Percentiles rank a stretch among this genome's conserved stretches.
These are phyloP conservation scores for Monosporozyma aerobia DNA, from an alignment of 805 yeast genomes.

Conservation along the genomic window DNA sequence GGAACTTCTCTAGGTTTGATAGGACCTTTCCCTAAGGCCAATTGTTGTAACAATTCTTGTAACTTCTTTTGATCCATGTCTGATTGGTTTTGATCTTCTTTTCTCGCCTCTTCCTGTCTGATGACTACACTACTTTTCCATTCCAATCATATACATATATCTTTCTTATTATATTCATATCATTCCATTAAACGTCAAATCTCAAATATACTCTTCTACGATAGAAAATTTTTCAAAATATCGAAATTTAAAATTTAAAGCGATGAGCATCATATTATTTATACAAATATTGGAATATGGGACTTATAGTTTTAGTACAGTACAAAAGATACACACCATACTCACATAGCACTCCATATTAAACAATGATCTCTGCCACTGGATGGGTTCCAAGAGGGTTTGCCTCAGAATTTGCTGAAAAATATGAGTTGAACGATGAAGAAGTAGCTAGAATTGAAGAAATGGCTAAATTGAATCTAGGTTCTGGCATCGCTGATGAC, in stretches of 20 bases:
- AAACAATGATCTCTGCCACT: constrained; percentile 75
- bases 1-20: neutral
- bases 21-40: constrained; percentile 30
- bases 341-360: neutral
- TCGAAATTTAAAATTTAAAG: neutral
- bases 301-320: neutral
- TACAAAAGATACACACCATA: neutral
- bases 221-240: constrained; percentile 1
- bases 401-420: constrained; percentile 86
- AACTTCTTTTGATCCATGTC: constrained; percentile 15
- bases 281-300: too few species aligned
- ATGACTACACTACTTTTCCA: neutral
- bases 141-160: neutral
- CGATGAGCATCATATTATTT: constrained; percentile 1
- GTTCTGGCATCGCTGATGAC: constrained; percentile 67
- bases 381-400: constrained; percentile 95
- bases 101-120: neutral
- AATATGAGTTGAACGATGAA: constrained; percentile 79
- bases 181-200: neutral
- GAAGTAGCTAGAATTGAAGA: constrained; percentile 86
- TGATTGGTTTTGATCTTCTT: neutral
- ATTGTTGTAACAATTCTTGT: constrained; percentile 44
- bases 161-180: neutral
- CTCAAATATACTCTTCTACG: neutral
- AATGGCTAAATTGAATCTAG: constrained; percentile 74